These are phyloP conservation scores for Penicillium ucsense DNA, from an alignment of 495 filamentous ascomycete genomes.

Conservation along the genomic window DNA sequence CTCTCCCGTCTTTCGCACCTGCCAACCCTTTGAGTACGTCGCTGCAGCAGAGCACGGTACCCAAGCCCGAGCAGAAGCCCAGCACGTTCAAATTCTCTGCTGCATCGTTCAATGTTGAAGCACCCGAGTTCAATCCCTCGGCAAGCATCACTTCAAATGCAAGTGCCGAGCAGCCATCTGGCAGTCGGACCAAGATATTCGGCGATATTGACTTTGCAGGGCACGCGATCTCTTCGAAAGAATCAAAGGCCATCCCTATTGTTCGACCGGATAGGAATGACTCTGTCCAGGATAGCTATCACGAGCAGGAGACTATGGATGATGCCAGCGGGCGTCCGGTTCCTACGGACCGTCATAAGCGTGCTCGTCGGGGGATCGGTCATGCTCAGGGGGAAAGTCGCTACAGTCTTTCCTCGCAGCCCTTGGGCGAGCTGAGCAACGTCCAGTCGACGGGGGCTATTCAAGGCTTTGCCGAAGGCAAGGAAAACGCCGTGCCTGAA, in stretches of 20 bases:
- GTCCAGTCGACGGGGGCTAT: slow-evolving; percentile 19
- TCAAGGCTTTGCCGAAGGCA: slow-evolving; percentile 30
- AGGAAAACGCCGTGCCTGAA: slow-evolving; percentile 34
- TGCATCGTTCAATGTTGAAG: slow-evolving; percentile 69
- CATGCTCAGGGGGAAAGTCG: slow-evolving; percentile 59
- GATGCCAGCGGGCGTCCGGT: slow-evolving; percentile 23
- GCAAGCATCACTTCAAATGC: slow-evolving; percentile 18
- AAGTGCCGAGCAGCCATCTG: slow-evolving; percentile 14
- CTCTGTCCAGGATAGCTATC: slow-evolving; percentile 24
- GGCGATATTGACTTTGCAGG: slow-evolving; percentile 61
- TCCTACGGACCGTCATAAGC: slow-evolving; percentile 56
- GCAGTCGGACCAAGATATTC: slow-evolving; percentile 53
- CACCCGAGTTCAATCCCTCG: slow-evolving; percentile 66
- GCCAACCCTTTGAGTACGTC: slow-evolving; percentile 20
- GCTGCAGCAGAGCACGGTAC: not conserved
- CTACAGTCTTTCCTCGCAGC: slow-evolving; percentile 53
- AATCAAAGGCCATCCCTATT: slow-evolving; percentile 77
- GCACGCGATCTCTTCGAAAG: slow-evolving; percentile 50
- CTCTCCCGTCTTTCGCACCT: slow-evolving; percentile 61
- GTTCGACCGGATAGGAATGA: slow-evolving; percentile 50
- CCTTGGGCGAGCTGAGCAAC: slow-evolving; percentile 33
- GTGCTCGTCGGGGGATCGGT: slow-evolving; percentile 48
- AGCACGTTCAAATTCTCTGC: slow-evolving; percentile 69
- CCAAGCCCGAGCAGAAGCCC: slow-evolving; percentile 12
- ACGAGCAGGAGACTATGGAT: slow-evolving; percentile 36